Evolutionary conservation across 179 eudicot genomes (phyloP).

Genomic region (Gypsophila paniculata): DNA sequence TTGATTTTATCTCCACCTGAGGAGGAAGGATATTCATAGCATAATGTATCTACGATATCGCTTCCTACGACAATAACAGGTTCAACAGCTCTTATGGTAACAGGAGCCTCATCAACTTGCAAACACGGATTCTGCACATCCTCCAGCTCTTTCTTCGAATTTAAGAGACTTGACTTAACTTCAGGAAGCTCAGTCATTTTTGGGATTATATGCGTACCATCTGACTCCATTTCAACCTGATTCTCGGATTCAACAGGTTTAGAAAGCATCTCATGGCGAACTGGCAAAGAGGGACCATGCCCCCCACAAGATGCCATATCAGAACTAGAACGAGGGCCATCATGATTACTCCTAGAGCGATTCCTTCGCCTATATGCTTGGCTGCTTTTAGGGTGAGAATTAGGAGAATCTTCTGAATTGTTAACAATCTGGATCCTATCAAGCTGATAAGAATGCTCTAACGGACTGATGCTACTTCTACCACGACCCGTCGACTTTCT

Average conservation of each 20-base stretch:
- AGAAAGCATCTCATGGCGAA: slow-evolving; percentile 35
- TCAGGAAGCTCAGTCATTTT: slow-evolving; percentile 30
- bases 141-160: slow-evolving; percentile 33
- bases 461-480: not conserved
- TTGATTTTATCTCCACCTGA: slow-evolving; percentile 31
- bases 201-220: slow-evolving; percentile 34
- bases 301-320: slow-evolving; percentile 50
- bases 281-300: slow-evolving; percentile 43
- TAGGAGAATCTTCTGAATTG: slow-evolving; percentile 61
- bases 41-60: slow-evolving; percentile 36
- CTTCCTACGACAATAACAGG: slow-evolving; percentile 28
- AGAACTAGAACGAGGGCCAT: slow-evolving; percentile 56
- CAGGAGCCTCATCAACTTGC: slow-evolving; percentile 32
- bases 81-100: slow-evolving; percentile 25
- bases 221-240: slow-evolving; percentile 44
- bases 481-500: slow-evolving; percentile 9
- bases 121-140: slow-evolving; percentile 30
- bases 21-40: slow-evolving; percentile 34
- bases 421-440: slow-evolving; percentile 40
- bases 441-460: slow-evolving; percentile 48
- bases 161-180: slow-evolving; percentile 27
- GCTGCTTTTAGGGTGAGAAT: slow-evolving; percentile 53
- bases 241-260: slow-evolving; percentile 38
- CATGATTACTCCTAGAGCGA: slow-evolving; percentile 70
- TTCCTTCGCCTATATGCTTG: slow-evolving; percentile 78